These are phyloP conservation scores for Aristolochia fimbriata DNA, from an alignment of 164 flowering plant species.

Conservation along the genomic window DNA sequence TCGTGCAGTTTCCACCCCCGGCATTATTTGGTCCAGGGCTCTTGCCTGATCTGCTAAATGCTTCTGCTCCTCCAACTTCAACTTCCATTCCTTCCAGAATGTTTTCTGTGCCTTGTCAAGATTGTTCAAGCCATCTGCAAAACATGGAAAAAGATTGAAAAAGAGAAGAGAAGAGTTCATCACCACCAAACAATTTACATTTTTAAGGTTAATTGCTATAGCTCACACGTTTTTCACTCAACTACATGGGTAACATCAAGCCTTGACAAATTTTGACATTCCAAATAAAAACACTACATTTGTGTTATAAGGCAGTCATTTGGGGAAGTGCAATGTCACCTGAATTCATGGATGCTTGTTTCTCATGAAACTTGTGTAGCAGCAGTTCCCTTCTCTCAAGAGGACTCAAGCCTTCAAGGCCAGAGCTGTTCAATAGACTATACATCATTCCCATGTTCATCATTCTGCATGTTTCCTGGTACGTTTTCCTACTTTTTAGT, in stretches of 20 bases:
- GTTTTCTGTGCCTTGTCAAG: constrained; percentile 54
- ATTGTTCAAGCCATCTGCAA: constrained; percentile 44
- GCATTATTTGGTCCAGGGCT: constrained; percentile 64
- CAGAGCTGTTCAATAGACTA: constrained; percentile 58
- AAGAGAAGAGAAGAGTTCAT: no score
- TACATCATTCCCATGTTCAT: constrained; percentile 88
- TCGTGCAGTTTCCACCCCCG: constrained; percentile 78
- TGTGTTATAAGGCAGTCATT: no score
- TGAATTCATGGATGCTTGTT: constrained; percentile 35
- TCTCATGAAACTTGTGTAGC: constrained; percentile 53
- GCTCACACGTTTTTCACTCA: no score
- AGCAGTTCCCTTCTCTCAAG: constrained; percentile 61
- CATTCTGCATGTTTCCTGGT: constrained; percentile 61
- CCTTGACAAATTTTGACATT: no score
- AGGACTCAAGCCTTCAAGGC: constrained; percentile 48
- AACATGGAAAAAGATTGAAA: neutral
- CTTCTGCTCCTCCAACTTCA: constrained; percentile 78
- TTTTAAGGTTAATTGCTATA: no score
- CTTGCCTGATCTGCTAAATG: constrained; percentile 66
- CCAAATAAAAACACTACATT: no score
- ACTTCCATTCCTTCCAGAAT: constrained; percentile 95
- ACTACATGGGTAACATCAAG: no score
- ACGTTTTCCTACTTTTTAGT: constrained; percentile 46
- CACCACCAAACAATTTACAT: no score
- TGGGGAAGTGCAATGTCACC: constrained; percentile 29